Evolutionary conservation across 495 filamentous ascomycete genomes (phyloP).

Genomic region (Penicillium verhagenii): DNA sequence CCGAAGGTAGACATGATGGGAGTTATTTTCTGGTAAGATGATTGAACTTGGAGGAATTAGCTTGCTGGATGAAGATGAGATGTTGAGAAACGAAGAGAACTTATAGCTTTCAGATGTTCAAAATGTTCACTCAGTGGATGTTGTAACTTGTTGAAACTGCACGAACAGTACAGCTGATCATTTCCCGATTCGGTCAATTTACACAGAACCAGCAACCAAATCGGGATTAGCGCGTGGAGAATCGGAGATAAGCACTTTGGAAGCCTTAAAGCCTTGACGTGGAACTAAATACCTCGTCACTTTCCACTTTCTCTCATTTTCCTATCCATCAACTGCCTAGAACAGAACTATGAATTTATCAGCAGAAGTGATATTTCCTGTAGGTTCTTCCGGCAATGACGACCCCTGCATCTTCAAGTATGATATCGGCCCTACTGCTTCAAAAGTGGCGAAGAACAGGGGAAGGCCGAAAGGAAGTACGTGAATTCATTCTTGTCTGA

Average conservation of each 20-base stretch:
- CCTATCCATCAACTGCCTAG: not conserved
- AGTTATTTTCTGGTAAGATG: not conserved
- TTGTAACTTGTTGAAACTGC: not conserved
- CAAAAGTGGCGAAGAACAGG: not conserved
- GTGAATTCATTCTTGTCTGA: not conserved
- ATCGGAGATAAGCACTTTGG: not conserved
- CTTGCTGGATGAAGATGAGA: not conserved
- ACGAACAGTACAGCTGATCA: not conserved
- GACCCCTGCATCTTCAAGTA: not conserved
- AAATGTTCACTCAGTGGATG: no score
- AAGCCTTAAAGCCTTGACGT: not conserved
- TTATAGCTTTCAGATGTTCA: not conserved
- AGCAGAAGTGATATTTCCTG: slow-evolving; percentile 3
- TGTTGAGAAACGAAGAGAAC: no score
- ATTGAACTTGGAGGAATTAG: not conserved
- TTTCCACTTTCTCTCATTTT: not conserved
- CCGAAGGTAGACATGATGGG: not conserved
- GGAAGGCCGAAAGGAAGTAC: slow-evolving; percentile 6
- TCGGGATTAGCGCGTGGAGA: not conserved
- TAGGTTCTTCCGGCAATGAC: not conserved
- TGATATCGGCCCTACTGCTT: not conserved
- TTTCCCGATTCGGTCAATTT: slow-evolving; percentile 4
- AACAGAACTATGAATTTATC: not conserved
- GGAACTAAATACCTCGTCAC: not conserved
- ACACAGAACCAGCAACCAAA: not conserved